phyloP scores from a whole-genome alignment of 2,329 filamentous ascomycete species.

The Penicillium sp. region DNA sequence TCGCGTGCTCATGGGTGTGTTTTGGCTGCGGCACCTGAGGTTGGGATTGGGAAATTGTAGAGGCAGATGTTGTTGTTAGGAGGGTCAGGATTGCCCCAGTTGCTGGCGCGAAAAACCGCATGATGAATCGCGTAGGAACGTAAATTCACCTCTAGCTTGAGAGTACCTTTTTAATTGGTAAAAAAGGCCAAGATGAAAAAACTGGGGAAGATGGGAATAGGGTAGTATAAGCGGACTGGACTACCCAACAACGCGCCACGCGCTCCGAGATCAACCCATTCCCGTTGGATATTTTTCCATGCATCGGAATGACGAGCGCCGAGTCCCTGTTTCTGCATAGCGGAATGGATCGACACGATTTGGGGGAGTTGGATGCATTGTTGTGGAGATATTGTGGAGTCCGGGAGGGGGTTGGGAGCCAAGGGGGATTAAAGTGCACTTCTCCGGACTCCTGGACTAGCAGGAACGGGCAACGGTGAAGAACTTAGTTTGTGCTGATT shows the following conservation, averaged over 20 bases:
- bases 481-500: background rate
- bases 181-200: too few relatives aligned
- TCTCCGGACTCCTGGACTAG: background rate
- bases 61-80: background rate
- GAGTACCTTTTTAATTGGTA: too few relatives aligned
- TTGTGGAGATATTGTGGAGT: background rate
- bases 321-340: background rate
- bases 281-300: background rate
- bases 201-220: background rate
- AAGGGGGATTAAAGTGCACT: background rate
- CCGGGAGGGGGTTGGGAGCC: background rate
- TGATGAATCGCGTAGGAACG: background rate
- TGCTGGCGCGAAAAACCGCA: background rate
- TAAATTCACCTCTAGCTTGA: background rate
- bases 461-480: background rate
- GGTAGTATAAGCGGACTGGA: background rate
- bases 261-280: background rate
- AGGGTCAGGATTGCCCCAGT: background rate
- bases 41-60: background rate
- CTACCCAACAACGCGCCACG: background rate
- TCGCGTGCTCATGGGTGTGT: background rate
- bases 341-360: conserved; percentile 2
- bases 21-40: background rate
- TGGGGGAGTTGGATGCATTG: background rate
- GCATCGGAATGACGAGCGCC: conserved; percentile 1